Percentiles rank a stretch among this genome's conserved stretches.
Conservation (phyloP, 176 grass and related monocot genomes). For the Phoenix roebelenii region DNA sequence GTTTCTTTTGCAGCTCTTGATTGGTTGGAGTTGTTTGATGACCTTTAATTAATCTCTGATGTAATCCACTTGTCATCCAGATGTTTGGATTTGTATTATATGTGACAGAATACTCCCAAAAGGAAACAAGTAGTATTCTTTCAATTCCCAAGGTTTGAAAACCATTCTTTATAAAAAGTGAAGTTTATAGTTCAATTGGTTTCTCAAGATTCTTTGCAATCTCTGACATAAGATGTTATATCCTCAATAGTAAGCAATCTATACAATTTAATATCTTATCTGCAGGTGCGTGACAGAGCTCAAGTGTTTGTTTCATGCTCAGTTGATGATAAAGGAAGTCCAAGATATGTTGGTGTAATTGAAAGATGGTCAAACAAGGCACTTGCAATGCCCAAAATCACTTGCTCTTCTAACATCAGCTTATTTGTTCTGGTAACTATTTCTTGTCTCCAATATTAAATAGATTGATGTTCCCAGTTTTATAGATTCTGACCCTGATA, state of each 20-base stretch:
- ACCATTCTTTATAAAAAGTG: too few species aligned
- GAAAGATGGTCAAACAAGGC: conserved; percentile 82
- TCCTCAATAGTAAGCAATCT: not conserved
- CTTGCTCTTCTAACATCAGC: conserved; percentile 53
- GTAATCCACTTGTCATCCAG: conserved; percentile 46
- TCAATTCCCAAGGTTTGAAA: conserved; percentile 65
- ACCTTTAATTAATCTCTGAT: not conserved
- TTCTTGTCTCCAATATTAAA: not conserved
- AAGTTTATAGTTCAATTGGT: too few species aligned
- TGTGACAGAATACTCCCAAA: conserved; percentile 49
- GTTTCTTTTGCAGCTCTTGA: not conserved
- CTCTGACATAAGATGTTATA: too few species aligned
- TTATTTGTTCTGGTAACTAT: conserved; percentile 78
- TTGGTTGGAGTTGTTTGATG: not conserved
- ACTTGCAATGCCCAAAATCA: conserved; percentile 53
- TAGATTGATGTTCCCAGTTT: not conserved
- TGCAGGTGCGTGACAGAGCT: conserved; percentile 93
- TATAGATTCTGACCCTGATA: too few species aligned
- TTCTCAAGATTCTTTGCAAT: too few species aligned
- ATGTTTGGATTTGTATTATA: conserved; percentile 94
- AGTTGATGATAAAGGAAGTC: conserved; percentile 29
- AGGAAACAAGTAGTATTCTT: conserved; percentile 36
- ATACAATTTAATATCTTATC: not conserved
- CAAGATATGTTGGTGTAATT: conserved; percentile 52
- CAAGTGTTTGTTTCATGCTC: conserved; percentile 88